A percentile compares a stretch with the other conserved stretches of the same genome.
Evolutionary conservation across 2,329 filamentous ascomycete genomes (phyloP).

Genomic region (Escovopsis sp.): DNA sequence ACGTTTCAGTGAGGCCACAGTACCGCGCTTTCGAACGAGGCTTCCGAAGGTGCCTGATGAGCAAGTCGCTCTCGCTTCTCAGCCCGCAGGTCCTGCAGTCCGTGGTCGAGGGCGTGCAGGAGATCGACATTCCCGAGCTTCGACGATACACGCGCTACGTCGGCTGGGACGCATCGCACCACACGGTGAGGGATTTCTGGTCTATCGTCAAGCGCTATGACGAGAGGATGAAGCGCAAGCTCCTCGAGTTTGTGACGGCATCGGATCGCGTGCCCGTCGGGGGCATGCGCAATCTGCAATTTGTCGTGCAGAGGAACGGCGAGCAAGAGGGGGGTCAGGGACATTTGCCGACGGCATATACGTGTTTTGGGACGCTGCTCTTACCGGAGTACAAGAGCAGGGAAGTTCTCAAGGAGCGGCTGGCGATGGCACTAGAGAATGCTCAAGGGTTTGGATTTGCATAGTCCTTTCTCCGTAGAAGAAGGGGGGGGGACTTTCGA

Average conservation of each 20-base stretch:
- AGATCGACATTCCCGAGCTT: conserved; percentile 65
- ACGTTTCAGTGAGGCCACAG: conserved; percentile 62
- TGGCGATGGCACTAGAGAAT: conserved; percentile 79
- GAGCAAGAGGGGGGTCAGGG: conserved; percentile 38
- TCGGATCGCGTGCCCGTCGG: conserved; percentile 82
- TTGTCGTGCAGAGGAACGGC: conserved; percentile 68
- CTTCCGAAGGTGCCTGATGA: conserved; percentile 61
- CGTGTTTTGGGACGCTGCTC: conserved; percentile 80
- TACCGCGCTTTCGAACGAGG: conserved; percentile 69
- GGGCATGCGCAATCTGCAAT: conserved; percentile 67
- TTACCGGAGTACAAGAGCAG: conserved; percentile 67
- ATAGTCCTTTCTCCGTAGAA: conserved; percentile 17
- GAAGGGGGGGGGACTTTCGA: conserved; percentile 1
- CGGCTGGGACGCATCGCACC: conserved; percentile 57
- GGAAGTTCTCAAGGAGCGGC: conserved; percentile 55
- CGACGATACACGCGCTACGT: conserved; percentile 63
- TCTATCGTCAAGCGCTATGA: conserved; percentile 54
- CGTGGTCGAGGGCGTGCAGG: conserved; percentile 68
- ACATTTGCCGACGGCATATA: conserved; percentile 71
- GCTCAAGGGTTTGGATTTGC: conserved; percentile 79
- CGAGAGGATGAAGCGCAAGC: conserved; percentile 52
- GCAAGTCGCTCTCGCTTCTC: conserved; percentile 57
- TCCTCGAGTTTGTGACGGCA: conserved; percentile 91
- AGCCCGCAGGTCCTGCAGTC: conserved; percentile 56
- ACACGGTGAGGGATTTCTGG: conserved; percentile 72